Conservation (phyloP, 1,284 basidiomycete genomes). For the Cutaneotrichosporon arboriforme region DNA sequence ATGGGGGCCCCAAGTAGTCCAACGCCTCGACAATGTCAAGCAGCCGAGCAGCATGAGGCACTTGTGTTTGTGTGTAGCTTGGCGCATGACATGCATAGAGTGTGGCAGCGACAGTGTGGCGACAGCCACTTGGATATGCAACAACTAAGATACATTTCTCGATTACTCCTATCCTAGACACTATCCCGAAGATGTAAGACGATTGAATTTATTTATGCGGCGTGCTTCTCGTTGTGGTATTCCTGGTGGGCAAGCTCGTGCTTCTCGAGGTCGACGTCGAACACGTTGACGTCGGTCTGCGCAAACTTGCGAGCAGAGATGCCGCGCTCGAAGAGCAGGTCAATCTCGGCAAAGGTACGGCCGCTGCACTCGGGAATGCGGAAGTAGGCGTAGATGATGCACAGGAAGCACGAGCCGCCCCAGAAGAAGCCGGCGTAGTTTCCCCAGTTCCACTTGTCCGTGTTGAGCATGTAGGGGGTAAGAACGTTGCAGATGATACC, state of each 20-base stretch:
- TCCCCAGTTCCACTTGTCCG: slow-evolving; percentile 48
- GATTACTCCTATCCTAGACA: too few relatives aligned
- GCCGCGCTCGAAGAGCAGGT: slow-evolving; percentile 43
- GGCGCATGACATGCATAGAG: too few relatives aligned
- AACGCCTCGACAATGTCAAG: too few relatives aligned
- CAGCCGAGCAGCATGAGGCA: too few relatives aligned
- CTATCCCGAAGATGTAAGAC: too few relatives aligned
- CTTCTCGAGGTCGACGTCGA: slow-evolving; percentile 13
- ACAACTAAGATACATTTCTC: too few relatives aligned
- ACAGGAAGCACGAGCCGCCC: slow-evolving; percentile 38
- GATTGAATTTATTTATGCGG: too few relatives aligned
- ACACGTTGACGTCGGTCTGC: slow-evolving; percentile 19
- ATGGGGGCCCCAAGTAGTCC: too few relatives aligned
- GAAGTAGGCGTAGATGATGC: slow-evolving; percentile 28
- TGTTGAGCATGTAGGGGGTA: slow-evolving; percentile 51
- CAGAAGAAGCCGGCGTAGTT: slow-evolving; percentile 28
- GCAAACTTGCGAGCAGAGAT: slow-evolving; percentile 30
- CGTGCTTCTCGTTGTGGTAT: background rate
- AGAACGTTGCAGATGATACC: slow-evolving; percentile 48
- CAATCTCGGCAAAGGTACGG: slow-evolving; percentile 49
- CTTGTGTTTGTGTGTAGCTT: too few relatives aligned
- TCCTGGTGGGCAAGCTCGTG: background rate
- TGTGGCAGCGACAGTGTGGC: too few relatives aligned
- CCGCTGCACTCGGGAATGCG: slow-evolving; percentile 43
- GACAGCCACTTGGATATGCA: too few relatives aligned